phyloP scores from a whole-genome alignment of 2,329 filamentous ascomycete species.

The Phyllosticta capitalensis region DNA sequence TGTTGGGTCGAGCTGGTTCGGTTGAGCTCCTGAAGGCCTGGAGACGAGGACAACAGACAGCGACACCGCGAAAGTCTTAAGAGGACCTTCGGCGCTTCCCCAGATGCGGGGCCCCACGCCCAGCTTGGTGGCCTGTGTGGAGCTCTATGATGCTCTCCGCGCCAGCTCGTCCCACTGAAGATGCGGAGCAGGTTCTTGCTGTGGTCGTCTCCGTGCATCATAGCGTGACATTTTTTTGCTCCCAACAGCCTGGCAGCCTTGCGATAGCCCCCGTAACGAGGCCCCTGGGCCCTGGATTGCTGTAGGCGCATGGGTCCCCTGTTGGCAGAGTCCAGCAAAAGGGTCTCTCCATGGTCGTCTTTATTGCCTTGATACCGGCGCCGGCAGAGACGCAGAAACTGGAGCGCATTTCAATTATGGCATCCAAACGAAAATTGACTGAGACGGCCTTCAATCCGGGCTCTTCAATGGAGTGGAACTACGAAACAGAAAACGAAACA shows the following conservation, averaged over 20 bases:
- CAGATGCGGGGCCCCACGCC: background rate
- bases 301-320: background rate
- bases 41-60: background rate
- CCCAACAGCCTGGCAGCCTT: background rate
- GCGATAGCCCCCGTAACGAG: background rate
- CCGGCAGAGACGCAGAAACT: background rate
- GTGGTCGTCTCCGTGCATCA: background rate
- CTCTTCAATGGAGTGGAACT: background rate
- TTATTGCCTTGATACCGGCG: background rate
- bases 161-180: background rate
- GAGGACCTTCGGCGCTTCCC: background rate
- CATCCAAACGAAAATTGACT: background rate
- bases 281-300: background rate
- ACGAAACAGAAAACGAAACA: background rate
- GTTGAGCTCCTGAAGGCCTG: background rate
- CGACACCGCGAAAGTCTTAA: background rate
- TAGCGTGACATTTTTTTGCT: background rate
- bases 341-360: background rate
- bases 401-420: background rate
- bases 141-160: background rate
- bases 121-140: background rate
- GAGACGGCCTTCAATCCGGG: too few relatives aligned
- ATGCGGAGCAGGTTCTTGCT: background rate
- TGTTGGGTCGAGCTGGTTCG: background rate
- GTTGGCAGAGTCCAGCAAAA: background rate